These are phyloP conservation scores for Chlorella sp. DNA, from an alignment of 139 green algal species.

Conservation along the genomic window DNA sequence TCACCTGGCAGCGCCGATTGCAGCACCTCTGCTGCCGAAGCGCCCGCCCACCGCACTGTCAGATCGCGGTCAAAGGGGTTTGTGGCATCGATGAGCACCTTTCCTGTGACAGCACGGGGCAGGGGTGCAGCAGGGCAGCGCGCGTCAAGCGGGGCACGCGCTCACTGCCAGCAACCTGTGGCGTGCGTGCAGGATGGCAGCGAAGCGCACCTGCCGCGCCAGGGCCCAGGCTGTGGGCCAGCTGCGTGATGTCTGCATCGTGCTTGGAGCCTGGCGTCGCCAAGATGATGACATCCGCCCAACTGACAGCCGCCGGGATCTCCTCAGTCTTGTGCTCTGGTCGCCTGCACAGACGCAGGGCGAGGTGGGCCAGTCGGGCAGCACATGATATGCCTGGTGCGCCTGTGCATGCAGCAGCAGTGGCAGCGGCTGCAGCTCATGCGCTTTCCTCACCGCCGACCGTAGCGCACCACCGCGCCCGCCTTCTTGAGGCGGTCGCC, in stretches of 20 bases:
- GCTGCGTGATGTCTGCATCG: background rate
- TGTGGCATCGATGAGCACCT: slow-evolving; percentile 39
- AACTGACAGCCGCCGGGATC: background rate
- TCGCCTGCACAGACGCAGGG: background rate
- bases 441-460: background rate
- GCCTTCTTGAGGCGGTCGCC: slow-evolving; percentile 2
- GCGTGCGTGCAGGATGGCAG: background rate
- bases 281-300: slow-evolving; percentile 22
- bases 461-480: background rate
- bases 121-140: too few species aligned
- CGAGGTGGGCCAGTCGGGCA: background rate
- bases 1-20: slow-evolving; percentile 12
- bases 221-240: background rate
- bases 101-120: background rate
- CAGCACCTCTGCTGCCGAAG: slow-evolving; percentile 14
- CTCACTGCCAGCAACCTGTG: background rate
- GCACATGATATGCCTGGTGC: background rate
- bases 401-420: background rate
- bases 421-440: background rate
- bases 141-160: background rate
- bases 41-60: background rate
- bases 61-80: slow-evolving; percentile 19
- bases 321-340: background rate
- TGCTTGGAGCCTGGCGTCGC: background rate
- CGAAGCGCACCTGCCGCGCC: background rate